Evolutionary conservation across 345 rosid species (phyloP).

Genomic region (Lumnitzera littorea): DNA sequence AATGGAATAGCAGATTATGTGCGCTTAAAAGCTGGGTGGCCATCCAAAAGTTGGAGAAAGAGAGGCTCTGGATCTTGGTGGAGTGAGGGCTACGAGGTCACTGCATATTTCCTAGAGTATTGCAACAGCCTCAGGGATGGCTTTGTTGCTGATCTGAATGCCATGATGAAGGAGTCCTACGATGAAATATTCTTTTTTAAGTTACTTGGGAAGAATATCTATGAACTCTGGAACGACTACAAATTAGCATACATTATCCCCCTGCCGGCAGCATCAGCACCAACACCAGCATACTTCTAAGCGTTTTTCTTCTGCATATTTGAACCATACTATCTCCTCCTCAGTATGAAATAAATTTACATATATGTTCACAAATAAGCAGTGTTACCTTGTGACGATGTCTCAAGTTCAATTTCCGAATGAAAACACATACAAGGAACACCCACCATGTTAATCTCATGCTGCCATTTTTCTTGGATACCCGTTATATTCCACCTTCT

Average conservation of each 20-base stretch:
- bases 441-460: too few relatives aligned
- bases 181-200: slow-evolving; percentile 2
- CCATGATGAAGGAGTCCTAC: slow-evolving; percentile 11
- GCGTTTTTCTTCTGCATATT: not conserved
- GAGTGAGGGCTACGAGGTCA: slow-evolving; percentile 6
- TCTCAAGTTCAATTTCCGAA: too few relatives aligned
- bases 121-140: not conserved
- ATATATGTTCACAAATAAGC: too few relatives aligned
- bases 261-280: not conserved
- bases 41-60: slow-evolving; percentile 5
- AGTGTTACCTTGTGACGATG: too few relatives aligned
- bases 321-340: not conserved
- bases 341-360: not conserved
- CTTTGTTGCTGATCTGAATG: slow-evolving; percentile 8
- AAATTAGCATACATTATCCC: not conserved
- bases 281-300: not conserved
- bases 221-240: slow-evolving; percentile 7
- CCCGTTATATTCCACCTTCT: too few relatives aligned
- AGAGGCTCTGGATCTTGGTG: slow-evolving; percentile 6
- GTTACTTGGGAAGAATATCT: slow-evolving; percentile 3
- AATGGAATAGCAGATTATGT: slow-evolving; percentile 9
- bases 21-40: slow-evolving; percentile 11
- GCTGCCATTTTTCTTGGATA: too few relatives aligned
- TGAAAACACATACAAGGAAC: too few relatives aligned
- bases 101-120: slow-evolving; percentile 11